Base-by-base conservation (phyloP, 176 grass and related monocot genomes). In the Juncus effusus region DNA sequence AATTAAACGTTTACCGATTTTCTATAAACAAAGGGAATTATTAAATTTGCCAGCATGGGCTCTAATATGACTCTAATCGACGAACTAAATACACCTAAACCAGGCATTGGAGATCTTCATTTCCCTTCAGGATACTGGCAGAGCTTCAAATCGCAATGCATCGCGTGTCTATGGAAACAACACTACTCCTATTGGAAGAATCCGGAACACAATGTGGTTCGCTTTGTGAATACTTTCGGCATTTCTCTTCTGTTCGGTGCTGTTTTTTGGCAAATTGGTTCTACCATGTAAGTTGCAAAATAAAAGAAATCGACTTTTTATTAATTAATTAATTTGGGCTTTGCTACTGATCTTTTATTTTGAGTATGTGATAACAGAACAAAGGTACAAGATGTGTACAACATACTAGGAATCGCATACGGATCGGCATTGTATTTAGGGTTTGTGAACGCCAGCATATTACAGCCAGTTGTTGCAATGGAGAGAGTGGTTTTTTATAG, bases 161-260 rank as follows among this genome's bases (percentile, higher is more conserved):
- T 74, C n/a, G 87, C 85, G 41, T 96, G 92, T 69, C 60, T 91
- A 73, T 96, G 92, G 92, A 96, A 96, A 64, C 82, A 88, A 74
- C 81, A 76, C 54, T 87, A 76, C 60, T 86, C 92, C 40, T 91
- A 96, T n/a, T 96, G 92, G 92, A 96, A 96, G 73, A 96, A 91
- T 75, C 79, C 87, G 15, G 87, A 96, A 57, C 82, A 85, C 54
- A 96, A 96, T 77, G 67, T 88, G 54, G 87, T 88, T 50, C 85
- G 87, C 55, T 89, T 97, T 42, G 40, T 97, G 62, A 92, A 89
- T 67, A 80, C 93, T 39, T 74, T 92, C 69, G 76, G 67, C 19
- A 66, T 89, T 39, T 84, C 93, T 52, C 71, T 92, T 77, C 63
- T 92, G 59, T 90, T 97, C 38, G 93, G 93, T 36, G 49, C 77